Evolutionary conservation across 106 monocot genomes (phyloP), one percentile per base, ranked within the genome.

Genomic region (Dactylorhiza incarnata): DNA sequence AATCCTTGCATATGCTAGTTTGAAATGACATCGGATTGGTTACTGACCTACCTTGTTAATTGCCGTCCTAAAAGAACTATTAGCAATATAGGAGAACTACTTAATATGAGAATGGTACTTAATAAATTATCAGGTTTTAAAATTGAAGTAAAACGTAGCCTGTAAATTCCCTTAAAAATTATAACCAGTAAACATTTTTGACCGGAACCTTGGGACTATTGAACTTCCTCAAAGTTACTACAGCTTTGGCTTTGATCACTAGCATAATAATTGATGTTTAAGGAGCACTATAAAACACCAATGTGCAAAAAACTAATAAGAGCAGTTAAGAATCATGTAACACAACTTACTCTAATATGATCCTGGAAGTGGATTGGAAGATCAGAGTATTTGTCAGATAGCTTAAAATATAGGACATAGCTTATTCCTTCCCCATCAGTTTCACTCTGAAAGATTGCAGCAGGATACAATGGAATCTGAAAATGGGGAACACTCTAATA

Each of bases 341-440:
- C 13, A 69, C 19, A 69, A 45, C 90, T 85, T 85, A 90, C 87
- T 75, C 81, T 83, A 37, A 90, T 45, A 76, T 83, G 87, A 52
- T 90, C 90, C 50, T 85, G 87, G 76, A 87, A 90, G 79, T 81
- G 77, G 56, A 29, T 67, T n/a, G 90, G 85, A 51, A 87, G 78
- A 48, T 90, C 87, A 29, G 68, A 49, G 51, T 81, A 87, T 53
- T 76, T 79, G 63, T 90, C 90, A 37, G 90, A 90, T 19, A 90
- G 81, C 66, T 59, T 87, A 52, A 90, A 90, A 75, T 87, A 90
- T 43, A 90, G 79, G 2, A 87, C 90, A 77, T 85, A 74, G 74
- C 87, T 90, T 83, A 90, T 81, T 63, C 90, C 90, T 78, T 90
- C 90, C 22, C 90, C 90, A 79, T 90, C 85, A 55, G 78, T 80